Conservation (phyloP, 108 stramenopile species). For the Fistulifera solaris region DNA sequence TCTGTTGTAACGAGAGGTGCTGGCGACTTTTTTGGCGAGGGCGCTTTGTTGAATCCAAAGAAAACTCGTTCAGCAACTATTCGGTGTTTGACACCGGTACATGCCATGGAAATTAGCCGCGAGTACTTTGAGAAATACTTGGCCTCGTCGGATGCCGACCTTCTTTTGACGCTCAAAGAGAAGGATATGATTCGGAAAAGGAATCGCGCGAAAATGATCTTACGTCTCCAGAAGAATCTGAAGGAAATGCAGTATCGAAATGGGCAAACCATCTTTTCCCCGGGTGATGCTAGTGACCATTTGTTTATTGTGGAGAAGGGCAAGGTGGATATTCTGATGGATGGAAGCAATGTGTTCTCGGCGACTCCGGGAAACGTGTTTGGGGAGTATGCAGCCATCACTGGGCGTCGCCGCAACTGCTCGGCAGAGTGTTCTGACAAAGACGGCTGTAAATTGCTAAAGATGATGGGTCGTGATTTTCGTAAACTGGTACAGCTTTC, state of each 20-base stretch:
- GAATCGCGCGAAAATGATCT: slow-evolving; percentile 69
- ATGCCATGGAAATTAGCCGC: slow-evolving; percentile 76
- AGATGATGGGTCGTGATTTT: slow-evolving; percentile 43
- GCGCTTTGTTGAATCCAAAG: slow-evolving; percentile 57
- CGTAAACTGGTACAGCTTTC: slow-evolving; percentile 44
- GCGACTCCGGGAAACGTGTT: slow-evolving; percentile 55
- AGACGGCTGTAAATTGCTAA: slow-evolving; percentile 47
- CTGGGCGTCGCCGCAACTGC: slow-evolving; percentile 39
- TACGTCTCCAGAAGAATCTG: slow-evolving; percentile 60
- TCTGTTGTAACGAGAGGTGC: slow-evolving; percentile 10
- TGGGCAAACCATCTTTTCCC: slow-evolving; percentile 37
- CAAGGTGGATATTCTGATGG: slow-evolving; percentile 27
- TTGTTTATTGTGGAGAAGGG: slow-evolving; percentile 51
- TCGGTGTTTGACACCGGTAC: slow-evolving; percentile 69
- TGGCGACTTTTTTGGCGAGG: slow-evolving; percentile 79
- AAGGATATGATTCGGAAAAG: slow-evolving; percentile 73
- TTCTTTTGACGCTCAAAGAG: slow-evolving; percentile 47
- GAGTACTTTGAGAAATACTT: slow-evolving; percentile 85
- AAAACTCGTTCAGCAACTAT: slow-evolving; percentile 54
- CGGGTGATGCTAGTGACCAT: slow-evolving; percentile 34
- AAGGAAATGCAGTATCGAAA: slow-evolving; percentile 21
- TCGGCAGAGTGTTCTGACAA: slow-evolving; percentile 40
- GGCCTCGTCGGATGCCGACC: slow-evolving; percentile 31
- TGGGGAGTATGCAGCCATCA: slow-evolving; percentile 62
- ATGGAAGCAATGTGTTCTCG: slow-evolving; percentile 36